phyloP scores from a whole-genome alignment of 2,329 filamentous ascomycete species.

The Tolypocladium nubicola region DNA sequence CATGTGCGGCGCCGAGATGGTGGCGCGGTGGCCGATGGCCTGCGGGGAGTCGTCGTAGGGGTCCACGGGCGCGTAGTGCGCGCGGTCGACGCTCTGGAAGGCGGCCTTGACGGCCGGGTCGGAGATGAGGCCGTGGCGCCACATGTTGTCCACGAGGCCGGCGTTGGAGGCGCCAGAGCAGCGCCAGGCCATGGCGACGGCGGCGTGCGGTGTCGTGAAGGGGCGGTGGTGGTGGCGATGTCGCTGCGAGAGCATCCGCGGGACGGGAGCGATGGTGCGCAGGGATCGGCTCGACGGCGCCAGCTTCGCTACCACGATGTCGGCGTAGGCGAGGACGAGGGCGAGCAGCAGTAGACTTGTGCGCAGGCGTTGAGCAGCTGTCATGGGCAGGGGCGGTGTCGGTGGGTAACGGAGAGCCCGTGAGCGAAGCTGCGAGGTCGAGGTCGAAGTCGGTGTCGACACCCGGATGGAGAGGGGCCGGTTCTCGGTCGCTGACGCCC shows the following conservation, averaged over 20 bases:
- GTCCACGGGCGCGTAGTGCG: conserved; percentile 60
- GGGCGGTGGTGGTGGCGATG: background rate
- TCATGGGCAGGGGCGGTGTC: background rate
- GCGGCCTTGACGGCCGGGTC: conserved; percentile 63
- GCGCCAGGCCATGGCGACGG: conserved; percentile 72
- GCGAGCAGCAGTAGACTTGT: background rate
- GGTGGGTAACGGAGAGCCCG: background rate
- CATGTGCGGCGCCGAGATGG: conserved; percentile 53
- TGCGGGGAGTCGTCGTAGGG: conserved; percentile 58
- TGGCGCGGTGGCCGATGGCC: conserved; percentile 42
- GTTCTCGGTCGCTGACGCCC: background rate
- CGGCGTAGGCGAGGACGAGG: background rate
- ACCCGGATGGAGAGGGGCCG: background rate
- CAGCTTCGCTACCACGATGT: background rate
- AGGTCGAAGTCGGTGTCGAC: background rate
- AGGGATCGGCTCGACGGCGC: background rate
- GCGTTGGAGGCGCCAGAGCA: conserved; percentile 67
- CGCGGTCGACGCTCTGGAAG: conserved; percentile 82
- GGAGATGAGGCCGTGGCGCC: conserved; percentile 60
- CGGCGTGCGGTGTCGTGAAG: background rate
- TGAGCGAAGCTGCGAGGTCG: background rate
- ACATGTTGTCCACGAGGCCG: conserved; percentile 70
- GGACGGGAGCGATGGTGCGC: background rate
- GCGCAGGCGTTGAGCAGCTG: background rate
- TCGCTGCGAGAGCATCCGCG: background rate